phyloP scores from a whole-genome alignment of 2,329 filamentous ascomycete species.

The Pyricularia sp. region DNA sequence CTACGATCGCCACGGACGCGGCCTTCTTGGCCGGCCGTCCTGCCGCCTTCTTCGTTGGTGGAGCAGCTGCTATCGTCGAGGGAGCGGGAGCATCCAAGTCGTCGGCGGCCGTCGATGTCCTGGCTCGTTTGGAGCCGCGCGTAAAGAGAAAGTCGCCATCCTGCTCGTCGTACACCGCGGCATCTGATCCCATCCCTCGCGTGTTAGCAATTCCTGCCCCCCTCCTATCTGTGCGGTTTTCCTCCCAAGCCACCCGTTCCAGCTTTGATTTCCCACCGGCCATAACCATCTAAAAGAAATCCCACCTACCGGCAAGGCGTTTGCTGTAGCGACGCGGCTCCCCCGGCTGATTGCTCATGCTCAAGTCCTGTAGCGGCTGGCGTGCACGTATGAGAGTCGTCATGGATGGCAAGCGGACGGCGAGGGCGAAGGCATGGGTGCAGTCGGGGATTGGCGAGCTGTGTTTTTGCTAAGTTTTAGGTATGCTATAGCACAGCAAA shows the following conservation, averaged over 20 bases:
- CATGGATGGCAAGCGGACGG: slow-evolving; percentile 46
- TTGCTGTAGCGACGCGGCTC: slow-evolving; percentile 46
- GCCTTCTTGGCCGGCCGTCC: slow-evolving; percentile 18
- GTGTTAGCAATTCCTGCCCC: background rate
- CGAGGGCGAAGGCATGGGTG: slow-evolving; percentile 2
- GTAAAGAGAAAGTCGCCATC: slow-evolving; percentile 72
- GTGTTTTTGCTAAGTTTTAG: background rate
- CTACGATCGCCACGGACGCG: slow-evolving; percentile 13
- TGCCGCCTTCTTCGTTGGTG: slow-evolving; percentile 31
- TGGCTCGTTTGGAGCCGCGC: slow-evolving; percentile 56
- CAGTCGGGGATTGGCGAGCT: background rate
- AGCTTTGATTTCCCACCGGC: background rate
- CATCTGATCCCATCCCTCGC: slow-evolving; percentile 10
- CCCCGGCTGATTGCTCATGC: slow-evolving; percentile 56
- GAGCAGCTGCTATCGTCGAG: slow-evolving; percentile 23
- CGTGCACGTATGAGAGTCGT: slow-evolving; percentile 59
- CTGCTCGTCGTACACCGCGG: slow-evolving; percentile 55
- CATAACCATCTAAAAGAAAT: background rate
- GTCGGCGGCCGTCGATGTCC: slow-evolving; percentile 39
- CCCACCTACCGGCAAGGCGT: slow-evolving; percentile 50
- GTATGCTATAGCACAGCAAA: background rate
- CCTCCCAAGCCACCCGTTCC: background rate
- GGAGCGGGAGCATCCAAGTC: slow-evolving; percentile 25
- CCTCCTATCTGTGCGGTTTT: no score
- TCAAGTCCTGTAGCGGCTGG: slow-evolving; percentile 56